phyloP scores from a whole-genome alignment of 2,329 filamentous ascomycete species.

The Colletotrichum costaricense region DNA sequence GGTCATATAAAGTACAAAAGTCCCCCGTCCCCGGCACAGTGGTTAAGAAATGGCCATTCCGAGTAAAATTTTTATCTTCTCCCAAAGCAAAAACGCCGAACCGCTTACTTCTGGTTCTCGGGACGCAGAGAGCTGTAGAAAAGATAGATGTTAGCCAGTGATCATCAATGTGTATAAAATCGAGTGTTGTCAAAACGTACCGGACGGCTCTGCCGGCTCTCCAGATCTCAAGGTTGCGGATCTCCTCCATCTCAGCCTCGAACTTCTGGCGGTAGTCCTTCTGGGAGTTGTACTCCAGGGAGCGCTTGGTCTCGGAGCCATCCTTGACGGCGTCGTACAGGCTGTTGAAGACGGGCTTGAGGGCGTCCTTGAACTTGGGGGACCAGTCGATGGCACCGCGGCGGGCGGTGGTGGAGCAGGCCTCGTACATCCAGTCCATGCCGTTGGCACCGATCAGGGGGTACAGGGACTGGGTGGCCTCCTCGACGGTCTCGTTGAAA shows the following conservation, averaged over 20 bases:
- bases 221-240: constrained; percentile 99
- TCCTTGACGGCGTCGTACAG: constrained; percentile 94
- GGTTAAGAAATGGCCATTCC: constrained; percentile 32
- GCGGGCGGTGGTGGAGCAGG: constrained; percentile 98
- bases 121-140: constrained; percentile 76
- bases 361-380: constrained; percentile 94
- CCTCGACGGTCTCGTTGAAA: constrained; percentile 99
- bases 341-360: constrained; percentile 98
- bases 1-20: constrained; percentile 50
- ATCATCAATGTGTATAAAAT: constrained; percentile 1
- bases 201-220: constrained; percentile 97
- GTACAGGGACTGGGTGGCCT: constrained; percentile 98
- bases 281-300: constrained; percentile 96
- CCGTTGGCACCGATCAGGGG: constrained; percentile 96
- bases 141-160: constrained; percentile 38
- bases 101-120: constrained; percentile 82
- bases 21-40: constrained; percentile 32
- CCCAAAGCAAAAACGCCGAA: constrained; percentile 26
- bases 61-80: constrained; percentile 22
- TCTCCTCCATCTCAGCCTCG: constrained; percentile 98
- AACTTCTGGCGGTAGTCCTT: constrained; percentile 96
- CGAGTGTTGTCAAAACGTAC: constrained; percentile 54
- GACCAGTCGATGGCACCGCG: constrained; percentile 99
- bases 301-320: constrained; percentile 94
- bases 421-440: constrained; percentile 99